Conservation (phyloP, 202 grass and related monocot genomes). For the Cymbopogon flexuosus region DNA sequence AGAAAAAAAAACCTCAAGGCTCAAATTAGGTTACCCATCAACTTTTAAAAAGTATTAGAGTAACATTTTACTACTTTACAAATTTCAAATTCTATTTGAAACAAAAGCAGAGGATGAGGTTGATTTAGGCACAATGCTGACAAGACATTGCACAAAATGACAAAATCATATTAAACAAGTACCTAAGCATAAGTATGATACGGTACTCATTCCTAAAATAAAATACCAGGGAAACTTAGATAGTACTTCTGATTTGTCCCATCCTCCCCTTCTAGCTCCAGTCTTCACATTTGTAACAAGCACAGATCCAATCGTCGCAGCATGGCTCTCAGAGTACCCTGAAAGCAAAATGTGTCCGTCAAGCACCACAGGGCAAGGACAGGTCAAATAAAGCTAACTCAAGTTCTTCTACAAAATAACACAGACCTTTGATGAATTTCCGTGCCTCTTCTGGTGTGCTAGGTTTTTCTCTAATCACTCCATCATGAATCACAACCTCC, state of each 20-base stretch:
- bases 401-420: not conserved
- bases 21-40: not conserved
- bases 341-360: constrained; percentile 12
- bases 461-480: constrained; percentile 94
- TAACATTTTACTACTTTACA: not conserved
- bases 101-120: not conserved
- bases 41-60: not conserved
- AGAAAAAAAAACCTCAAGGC: not conserved
- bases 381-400: constrained; percentile 8
- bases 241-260: constrained; percentile 89
- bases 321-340: constrained; percentile 89
- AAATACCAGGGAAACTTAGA: constrained; percentile 16
- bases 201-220: not conserved
- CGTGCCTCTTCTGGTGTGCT: constrained; percentile 73
- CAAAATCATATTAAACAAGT: constrained; percentile 13
- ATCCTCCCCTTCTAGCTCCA: constrained; percentile 59
- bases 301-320: constrained; percentile 82
- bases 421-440: constrained; percentile 79
- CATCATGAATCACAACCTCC: constrained; percentile 93
- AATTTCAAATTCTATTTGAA: constrained; percentile 2
- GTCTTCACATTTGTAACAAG: constrained; percentile 87
- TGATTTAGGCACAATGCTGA: constrained; percentile 1
- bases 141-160: not conserved
- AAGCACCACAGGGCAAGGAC: not conserved
- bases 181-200: not conserved